Base-by-base conservation (phyloP, 495 filamentous ascomycete species). In the Niebla homalea region DNA sequence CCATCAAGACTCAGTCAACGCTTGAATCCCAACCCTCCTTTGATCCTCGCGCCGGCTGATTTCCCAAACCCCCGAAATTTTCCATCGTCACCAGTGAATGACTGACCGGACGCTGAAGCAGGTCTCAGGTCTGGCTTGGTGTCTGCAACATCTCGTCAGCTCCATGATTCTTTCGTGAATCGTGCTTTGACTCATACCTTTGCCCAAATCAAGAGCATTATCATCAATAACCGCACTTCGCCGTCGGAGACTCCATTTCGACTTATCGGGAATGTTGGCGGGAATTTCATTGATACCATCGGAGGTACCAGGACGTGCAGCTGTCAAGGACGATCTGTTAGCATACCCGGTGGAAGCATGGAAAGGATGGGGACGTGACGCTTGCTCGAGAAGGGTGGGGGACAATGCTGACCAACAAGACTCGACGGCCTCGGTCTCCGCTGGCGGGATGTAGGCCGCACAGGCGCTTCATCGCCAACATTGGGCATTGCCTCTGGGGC, bases 401-500 rank as follows among this genome's bases (percentile, higher is more conserved):
- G n/a, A 43, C 40, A 38, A 20, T 47, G 36, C 49, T 56, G 49
- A 56, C 54, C 54, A 35, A 49, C 16, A 36, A 37, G 18, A 39
- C 40, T 52, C 5, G 54, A 49, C 4, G 54, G 54, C 12, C 5
- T 25, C 22, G 35, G 20, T 23, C 23, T 35, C 20, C 36, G 47
- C 5, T 39, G 47, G 10, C 36, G 25, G 11, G 47, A 42, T 15
- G 32, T 12, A 14, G 47, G 47, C n/a, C 21, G 45, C 11, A 21
- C 14, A 15, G 36, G 8, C 14, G 20, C 6, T 41, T 18, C 19
- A n/a, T 49, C 37, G 20, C 4, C 29, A 8, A 21, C 29, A 14
- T 20, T 23, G 21, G 1, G 10, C 16, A 32, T 19, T 40, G 16
- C 42, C 42, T 43, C 48, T 49, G 29, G 43, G 19, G 29, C 29